A percentile compares a stretch with the other conserved stretches of the same genome.
These are phyloP conservation scores for Dianthus caryophyllus DNA, from an alignment of 148 eudicot species.

Conservation along the genomic window DNA sequence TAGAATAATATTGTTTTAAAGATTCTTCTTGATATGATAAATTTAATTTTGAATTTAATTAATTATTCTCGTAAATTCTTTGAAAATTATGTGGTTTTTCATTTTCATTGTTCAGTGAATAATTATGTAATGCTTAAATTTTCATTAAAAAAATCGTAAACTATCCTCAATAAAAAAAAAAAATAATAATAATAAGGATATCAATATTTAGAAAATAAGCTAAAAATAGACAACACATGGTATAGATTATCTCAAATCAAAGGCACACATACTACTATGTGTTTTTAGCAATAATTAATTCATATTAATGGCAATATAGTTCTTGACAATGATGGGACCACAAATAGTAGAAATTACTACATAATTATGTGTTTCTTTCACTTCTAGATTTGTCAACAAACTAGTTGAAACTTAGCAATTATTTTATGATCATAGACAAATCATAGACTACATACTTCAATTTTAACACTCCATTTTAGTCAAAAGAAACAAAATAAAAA, in stretches of 20 bases:
- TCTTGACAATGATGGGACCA: conserved; percentile 26
- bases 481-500: conserved; percentile 14
- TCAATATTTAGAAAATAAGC: not conserved
- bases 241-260: conserved; percentile 22
- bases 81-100: too few species aligned
- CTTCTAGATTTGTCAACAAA: conserved; percentile 37
- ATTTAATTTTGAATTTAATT: too few species aligned
- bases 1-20: too few species aligned
- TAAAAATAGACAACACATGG: conserved; percentile 14
- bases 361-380: conserved; percentile 24
- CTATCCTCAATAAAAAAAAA: too few species aligned
- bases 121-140: too few species aligned
- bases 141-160: too few species aligned
- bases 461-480: conserved; percentile 18
- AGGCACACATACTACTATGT: conserved; percentile 18
- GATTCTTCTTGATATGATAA: too few species aligned
- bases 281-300: conserved; percentile 25
- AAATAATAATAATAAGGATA: too few species aligned
- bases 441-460: conserved; percentile 20
- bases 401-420: conserved; percentile 32
- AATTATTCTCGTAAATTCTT: too few species aligned
- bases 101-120: too few species aligned
- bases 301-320: conserved; percentile 9
- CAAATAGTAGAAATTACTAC: conserved; percentile 10
- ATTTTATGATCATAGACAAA: conserved; percentile 32